phyloP scores from a whole-genome alignment of 352 stramenopile species.

The Elongisporangium anandrum region DNA sequence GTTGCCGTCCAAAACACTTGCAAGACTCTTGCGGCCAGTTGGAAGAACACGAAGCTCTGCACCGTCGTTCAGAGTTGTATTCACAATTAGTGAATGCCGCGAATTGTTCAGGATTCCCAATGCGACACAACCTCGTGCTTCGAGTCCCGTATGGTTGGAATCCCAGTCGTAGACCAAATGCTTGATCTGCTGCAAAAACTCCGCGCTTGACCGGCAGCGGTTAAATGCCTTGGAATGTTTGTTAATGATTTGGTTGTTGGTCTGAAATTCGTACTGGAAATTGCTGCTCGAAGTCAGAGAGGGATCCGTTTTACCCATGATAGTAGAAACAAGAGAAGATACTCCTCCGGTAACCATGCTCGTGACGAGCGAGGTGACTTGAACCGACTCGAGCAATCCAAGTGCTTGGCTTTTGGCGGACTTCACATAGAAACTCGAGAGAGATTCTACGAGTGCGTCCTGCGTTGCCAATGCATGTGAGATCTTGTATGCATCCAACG shows the following conservation, averaged over 20 bases:
- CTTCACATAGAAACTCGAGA: conserved; percentile 72
- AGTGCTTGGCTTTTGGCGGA: conserved; percentile 82
- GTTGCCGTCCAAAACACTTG: conserved; percentile 31
- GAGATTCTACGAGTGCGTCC: conserved; percentile 59
- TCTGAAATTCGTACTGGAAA: conserved; percentile 70
- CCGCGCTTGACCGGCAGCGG: conserved; percentile 34
- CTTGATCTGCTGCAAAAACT: conserved; percentile 61
- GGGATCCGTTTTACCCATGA: conserved; percentile 77
- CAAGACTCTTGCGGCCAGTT: conserved; percentile 43
- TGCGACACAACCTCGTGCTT: conserved; percentile 69
- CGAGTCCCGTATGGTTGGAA: conserved; percentile 77
- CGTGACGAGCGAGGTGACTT: conserved; percentile 82
- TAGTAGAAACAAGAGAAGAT: conserved; percentile 68
- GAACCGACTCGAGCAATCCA: conserved; percentile 77
- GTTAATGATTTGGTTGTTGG: conserved; percentile 63
- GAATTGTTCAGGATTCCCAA: conserved; percentile 80
- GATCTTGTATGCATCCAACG: conserved; percentile 59
- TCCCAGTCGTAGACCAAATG: conserved; percentile 86
- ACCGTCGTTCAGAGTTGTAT: conserved; percentile 66
- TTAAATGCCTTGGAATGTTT: conserved; percentile 62
- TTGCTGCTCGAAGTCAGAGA: conserved; percentile 31
- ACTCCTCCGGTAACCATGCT: conserved; percentile 76
- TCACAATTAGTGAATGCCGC: conserved; percentile 64
- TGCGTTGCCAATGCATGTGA: conserved; percentile 69
- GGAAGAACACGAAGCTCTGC: conserved; percentile 69